These are phyloP conservation scores for Yamadazyma akitaensis DNA, from an alignment of 805 yeast species.

Conservation along the genomic window DNA sequence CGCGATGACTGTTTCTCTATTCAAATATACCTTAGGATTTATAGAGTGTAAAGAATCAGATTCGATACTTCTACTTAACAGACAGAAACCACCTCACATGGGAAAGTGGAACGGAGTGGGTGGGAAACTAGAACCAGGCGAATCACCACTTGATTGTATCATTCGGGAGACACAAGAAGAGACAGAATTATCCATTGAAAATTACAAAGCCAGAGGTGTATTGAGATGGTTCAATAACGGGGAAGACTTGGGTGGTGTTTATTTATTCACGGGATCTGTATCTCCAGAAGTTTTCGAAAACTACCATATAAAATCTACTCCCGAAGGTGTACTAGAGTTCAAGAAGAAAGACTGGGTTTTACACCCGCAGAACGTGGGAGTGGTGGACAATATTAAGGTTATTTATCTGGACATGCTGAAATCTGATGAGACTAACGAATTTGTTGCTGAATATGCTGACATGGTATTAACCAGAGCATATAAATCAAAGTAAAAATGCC, in stretches of 20 bases:
- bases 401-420: constrained; percentile 21
- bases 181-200: constrained; percentile 32
- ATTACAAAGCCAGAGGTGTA: constrained; percentile 31
- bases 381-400: constrained; percentile 36
- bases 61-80: constrained; percentile 33
- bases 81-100: constrained; percentile 46
- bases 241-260: constrained; percentile 32
- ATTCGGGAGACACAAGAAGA: constrained; percentile 41
- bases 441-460: constrained; percentile 22
- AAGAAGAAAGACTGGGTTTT: constrained; percentile 35
- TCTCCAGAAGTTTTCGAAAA: constrained; percentile 17
- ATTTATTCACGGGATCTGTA: constrained; percentile 38
- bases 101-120: constrained; percentile 49
- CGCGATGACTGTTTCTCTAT: constrained; percentile 9
- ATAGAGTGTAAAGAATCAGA: constrained; percentile 27
- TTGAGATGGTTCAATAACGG: constrained; percentile 31
- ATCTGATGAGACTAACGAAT: constrained; percentile 22
- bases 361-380: constrained; percentile 34
- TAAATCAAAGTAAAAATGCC: constrained; percentile 1
- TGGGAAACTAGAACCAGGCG: constrained; percentile 36
- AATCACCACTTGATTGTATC: constrained; percentile 38
- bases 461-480: constrained; percentile 1
- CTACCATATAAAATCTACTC: constrained; percentile 22
- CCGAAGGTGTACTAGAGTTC: constrained; percentile 44
- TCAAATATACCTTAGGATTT: constrained; percentile 24